phyloP scores from a whole-genome alignment of 1,284 basidiomycete species.

The Ceratorhiza oryzae-sativae region DNA sequence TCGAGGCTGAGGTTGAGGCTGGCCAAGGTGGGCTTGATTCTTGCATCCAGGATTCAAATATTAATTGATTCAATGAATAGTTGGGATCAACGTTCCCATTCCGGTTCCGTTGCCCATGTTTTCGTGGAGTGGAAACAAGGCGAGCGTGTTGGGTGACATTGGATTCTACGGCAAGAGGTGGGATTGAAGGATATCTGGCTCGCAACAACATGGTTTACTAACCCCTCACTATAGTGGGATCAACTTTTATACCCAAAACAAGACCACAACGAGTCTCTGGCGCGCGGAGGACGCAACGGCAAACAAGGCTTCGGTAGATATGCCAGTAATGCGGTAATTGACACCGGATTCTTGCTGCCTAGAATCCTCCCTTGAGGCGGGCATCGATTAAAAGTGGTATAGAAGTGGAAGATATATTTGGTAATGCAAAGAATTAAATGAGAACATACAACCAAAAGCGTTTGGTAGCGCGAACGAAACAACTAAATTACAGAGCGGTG shows the following conservation, averaged over 20 bases:
- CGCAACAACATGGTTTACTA: neutral
- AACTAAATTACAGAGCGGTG: too few relatives aligned
- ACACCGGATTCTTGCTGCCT: neutral
- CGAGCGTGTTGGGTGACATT: slow-evolving; percentile 85
- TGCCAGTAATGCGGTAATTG: slow-evolving; percentile 71
- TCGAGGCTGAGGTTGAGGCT: slow-evolving; percentile 87
- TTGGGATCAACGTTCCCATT: slow-evolving; percentile 94
- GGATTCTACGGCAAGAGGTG: slow-evolving; percentile 89
- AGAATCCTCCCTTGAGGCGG: neutral
- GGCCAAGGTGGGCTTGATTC: slow-evolving; percentile 64
- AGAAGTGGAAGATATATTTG: too few relatives aligned
- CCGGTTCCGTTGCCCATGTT: slow-evolving; percentile 93
- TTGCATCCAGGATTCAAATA: neutral
- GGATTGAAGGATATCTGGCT: slow-evolving; percentile 39
- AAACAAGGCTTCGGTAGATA: slow-evolving; percentile 77
- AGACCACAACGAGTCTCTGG: slow-evolving; percentile 87
- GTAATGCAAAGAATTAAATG: too few relatives aligned
- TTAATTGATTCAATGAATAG: slow-evolving; percentile 43
- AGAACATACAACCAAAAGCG: too few relatives aligned
- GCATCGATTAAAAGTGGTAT: neutral
- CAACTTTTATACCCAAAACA: slow-evolving; percentile 91
- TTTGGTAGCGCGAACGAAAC: too few relatives aligned
- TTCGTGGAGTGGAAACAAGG: slow-evolving; percentile 92
- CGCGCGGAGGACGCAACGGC: slow-evolving; percentile 80
- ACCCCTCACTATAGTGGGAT: slow-evolving; percentile 65